These are phyloP conservation scores for Trichophaea hybrida DNA, from an alignment of 2,329 filamentous ascomycete species.

Conservation along the genomic window DNA sequence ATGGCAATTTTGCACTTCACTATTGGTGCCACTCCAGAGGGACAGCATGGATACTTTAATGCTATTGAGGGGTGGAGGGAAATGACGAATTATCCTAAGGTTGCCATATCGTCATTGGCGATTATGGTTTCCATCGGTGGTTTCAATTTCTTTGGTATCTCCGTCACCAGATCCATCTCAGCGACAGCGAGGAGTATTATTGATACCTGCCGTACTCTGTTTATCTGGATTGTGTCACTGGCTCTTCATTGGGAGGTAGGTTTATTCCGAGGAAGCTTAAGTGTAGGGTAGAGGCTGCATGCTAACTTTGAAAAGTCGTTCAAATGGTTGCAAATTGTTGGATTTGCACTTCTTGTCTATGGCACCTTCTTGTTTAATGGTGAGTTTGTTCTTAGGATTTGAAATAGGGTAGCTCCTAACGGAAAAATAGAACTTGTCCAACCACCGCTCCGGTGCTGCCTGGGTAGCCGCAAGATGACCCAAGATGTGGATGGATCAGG, in stretches of 20 bases:
- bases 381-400: background rate
- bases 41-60: slow-evolving; percentile 76
- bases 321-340: slow-evolving; percentile 87
- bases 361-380: slow-evolving; percentile 88
- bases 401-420: background rate
- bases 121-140: slow-evolving; percentile 98
- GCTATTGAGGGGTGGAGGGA: slow-evolving; percentile 71
- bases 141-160: slow-evolving; percentile 97
- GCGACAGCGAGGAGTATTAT: slow-evolving; percentile 92
- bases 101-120: slow-evolving; percentile 63
- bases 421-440: slow-evolving; percentile 53
- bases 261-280: background rate
- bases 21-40: slow-evolving; percentile 59
- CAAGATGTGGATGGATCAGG: slow-evolving; percentile 31
- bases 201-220: slow-evolving; percentile 90
- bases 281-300: no score
- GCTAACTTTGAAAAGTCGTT: slow-evolving; percentile 51
- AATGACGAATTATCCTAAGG: slow-evolving; percentile 54
- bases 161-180: slow-evolving; percentile 75
- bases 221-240: slow-evolving; percentile 94
- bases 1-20: slow-evolving; percentile 69
- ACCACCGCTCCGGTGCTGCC: slow-evolving; percentile 57
- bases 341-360: slow-evolving; percentile 82
- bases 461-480: slow-evolving; percentile 42
- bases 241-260: slow-evolving; percentile 61